Evolutionary conservation across 2,329 filamentous ascomycete genomes (phyloP).

Genomic region (Chaetomium globosum): DNA sequence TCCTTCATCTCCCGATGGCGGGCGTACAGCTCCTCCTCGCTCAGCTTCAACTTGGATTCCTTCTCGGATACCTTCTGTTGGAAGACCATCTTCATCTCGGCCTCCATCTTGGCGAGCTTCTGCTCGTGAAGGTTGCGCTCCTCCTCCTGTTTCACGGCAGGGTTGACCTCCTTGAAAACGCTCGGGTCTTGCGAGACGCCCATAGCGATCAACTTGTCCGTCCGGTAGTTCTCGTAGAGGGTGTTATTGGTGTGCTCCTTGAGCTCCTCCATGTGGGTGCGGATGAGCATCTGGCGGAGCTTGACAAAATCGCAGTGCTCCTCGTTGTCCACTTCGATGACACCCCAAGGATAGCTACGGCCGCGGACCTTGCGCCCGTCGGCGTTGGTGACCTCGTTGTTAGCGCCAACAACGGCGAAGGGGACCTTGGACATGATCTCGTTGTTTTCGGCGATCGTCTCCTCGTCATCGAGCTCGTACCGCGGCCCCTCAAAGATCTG

Average conservation of each 20-base stretch:
- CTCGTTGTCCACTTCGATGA: constrained; percentile 99
- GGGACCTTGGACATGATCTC: constrained; percentile 99
- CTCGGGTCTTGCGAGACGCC: constrained; percentile 97
- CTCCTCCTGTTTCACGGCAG: constrained; percentile 99
- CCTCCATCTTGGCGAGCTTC: constrained; percentile 99
- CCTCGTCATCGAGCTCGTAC: constrained; percentile 98
- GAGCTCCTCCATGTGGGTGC: constrained; percentile 99
- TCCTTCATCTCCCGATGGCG: constrained; percentile 99
- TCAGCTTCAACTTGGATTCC: constrained; percentile 99
- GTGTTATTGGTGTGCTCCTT: constrained; percentile 99
- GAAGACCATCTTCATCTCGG: constrained; percentile 99
- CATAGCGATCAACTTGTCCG: constrained; percentile 98
- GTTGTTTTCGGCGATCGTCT: constrained; percentile 99
- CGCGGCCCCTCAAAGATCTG: constrained; percentile 98
- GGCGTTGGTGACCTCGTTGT: constrained; percentile 85
- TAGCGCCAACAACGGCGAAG: constrained; percentile 96
- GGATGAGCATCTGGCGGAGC: constrained; percentile 99
- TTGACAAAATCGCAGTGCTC: constrained; percentile 99
- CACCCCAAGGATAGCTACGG: constrained; percentile 95
- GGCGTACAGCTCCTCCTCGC: constrained; percentile 97
- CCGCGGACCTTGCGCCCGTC: constrained; percentile 96
- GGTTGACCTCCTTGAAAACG: constrained; percentile 99
- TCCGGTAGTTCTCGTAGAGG: constrained; percentile 99
- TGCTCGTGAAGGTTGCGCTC: constrained; percentile 97
- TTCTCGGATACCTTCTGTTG: constrained; percentile 99